Evolutionary conservation across 2,329 filamentous ascomycete species (phyloP).

Genomic region (Capronia epimyces): DNA sequence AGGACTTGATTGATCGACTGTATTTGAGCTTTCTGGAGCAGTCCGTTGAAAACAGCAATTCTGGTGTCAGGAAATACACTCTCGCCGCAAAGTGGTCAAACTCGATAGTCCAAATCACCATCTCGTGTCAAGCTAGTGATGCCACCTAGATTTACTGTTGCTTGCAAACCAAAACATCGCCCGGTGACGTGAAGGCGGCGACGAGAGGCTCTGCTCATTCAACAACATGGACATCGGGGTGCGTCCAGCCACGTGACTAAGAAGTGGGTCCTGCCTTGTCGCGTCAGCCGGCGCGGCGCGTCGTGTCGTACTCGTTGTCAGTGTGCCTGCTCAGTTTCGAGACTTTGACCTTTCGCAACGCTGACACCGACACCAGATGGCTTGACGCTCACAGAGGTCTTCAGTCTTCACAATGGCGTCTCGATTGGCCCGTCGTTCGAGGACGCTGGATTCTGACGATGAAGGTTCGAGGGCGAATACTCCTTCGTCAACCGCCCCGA

Average conservation of each 20-base stretch:
- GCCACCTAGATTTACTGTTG: no score
- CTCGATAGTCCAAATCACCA: no score
- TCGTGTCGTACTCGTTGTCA: neutral
- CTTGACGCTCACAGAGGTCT: neutral
- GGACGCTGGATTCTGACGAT: slow-evolving; percentile 22
- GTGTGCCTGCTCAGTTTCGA: neutral
- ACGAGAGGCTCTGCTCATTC: no score
- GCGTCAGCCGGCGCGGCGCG: neutral
- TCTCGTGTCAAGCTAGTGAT: no score
- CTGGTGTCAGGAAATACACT: neutral
- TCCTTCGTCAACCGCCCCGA: slow-evolving; percentile 25
- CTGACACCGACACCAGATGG: no score
- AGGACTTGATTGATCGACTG: neutral
- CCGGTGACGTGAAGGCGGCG: no score
- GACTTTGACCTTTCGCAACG: no score
- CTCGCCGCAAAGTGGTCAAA: neutral
- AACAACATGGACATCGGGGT: no score
- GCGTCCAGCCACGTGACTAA: no score
- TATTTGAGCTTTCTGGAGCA: neutral
- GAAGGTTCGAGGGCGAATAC: slow-evolving; percentile 27
- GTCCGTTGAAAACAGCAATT: neutral
- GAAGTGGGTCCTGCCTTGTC: neutral
- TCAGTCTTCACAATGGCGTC: slow-evolving; percentile 23
- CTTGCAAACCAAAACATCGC: no score
- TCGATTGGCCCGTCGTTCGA: slow-evolving; percentile 17